phyloP scores from a whole-genome alignment of 768 basidiomycete genomes.

The Russula vinacea region DNA sequence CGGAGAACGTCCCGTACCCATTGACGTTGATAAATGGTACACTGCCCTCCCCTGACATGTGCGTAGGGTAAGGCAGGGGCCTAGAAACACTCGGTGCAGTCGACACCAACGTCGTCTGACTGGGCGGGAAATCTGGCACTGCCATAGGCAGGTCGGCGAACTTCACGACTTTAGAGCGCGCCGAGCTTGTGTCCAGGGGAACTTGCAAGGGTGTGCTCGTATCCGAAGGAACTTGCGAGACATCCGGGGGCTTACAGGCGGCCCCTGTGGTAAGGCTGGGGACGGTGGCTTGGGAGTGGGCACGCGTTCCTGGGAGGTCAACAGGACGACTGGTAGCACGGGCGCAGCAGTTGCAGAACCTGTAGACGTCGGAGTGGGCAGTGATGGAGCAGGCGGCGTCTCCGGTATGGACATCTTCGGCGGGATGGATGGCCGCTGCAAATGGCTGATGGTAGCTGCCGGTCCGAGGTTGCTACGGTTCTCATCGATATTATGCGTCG shows the following conservation, averaged over 20 bases:
- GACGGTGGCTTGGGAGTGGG: not conserved
- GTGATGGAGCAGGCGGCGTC: not conserved
- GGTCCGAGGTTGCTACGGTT: not conserved
- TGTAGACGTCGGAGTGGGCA: not conserved
- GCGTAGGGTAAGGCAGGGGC: too few relatives aligned
- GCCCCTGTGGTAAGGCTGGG: not conserved
- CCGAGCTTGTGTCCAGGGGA: not conserved
- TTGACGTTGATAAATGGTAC: constrained; percentile 37
- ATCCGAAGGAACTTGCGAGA: too few relatives aligned
- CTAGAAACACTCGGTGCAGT: not conserved
- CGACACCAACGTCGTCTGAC: too few relatives aligned
- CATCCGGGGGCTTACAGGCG: not conserved
- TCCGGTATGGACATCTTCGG: not conserved
- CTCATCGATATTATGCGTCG: too few relatives aligned
- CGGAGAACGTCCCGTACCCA: constrained; percentile 37
- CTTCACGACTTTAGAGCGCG: too few relatives aligned
- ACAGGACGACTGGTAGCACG: not conserved
- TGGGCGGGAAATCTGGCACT: not conserved
- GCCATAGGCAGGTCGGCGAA: too few relatives aligned
- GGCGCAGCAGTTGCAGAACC: not conserved
- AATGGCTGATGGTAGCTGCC: not conserved
- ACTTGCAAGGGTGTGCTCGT: not conserved
- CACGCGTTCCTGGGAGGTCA: not conserved
- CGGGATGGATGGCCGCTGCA: too few relatives aligned
- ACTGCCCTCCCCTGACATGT: too few relatives aligned